These are phyloP conservation scores for Stagonosporopsis cucurbitacearum DNA, from an alignment of 2,329 filamentous ascomycete genomes.

Conservation along the genomic window DNA sequence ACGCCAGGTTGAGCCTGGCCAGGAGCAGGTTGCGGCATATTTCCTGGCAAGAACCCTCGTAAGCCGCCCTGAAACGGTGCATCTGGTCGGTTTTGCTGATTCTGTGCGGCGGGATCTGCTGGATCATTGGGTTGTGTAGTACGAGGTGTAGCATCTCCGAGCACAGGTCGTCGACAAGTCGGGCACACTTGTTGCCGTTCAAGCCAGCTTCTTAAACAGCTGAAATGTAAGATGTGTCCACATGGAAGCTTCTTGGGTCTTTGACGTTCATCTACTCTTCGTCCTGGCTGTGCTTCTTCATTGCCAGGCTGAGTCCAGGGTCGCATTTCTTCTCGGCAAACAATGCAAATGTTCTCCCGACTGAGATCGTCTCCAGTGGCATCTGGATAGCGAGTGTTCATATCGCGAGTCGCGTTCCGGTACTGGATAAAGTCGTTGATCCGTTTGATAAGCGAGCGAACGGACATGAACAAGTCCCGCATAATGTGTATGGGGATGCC, in stretches of 20 bases:
- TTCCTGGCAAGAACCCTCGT: conserved; percentile 28
- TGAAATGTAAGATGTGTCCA: conserved; percentile 92
- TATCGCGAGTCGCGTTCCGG: conserved; percentile 87
- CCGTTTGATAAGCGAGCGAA: conserved; percentile 87
- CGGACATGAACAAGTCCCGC: conserved; percentile 91
- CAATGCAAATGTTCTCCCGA: conserved; percentile 93
- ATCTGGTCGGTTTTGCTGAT: conserved; percentile 26
- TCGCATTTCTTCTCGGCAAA: conserved; percentile 95
- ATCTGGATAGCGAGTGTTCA: conserved; percentile 89
- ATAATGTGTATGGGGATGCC: conserved; percentile 96
- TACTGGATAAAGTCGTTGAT: conserved; percentile 90
- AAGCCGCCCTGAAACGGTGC: conserved; percentile 25
- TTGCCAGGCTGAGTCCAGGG: conserved; percentile 68
- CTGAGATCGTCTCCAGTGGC: conserved; percentile 85
- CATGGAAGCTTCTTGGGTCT: conserved; percentile 96
- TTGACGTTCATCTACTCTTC: conserved; percentile 75
- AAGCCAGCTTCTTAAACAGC: conserved; percentile 94
- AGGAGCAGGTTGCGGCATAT: conserved; percentile 26
- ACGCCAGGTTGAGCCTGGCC: conserved; percentile 34
- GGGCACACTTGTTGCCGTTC: conserved; percentile 97
- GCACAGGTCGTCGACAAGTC: conserved; percentile 85
- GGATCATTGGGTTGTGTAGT: conserved; percentile 38
- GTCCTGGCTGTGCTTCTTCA: conserved; percentile 46
- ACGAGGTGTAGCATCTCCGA: conserved; percentile 51
- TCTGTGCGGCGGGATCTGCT: conserved; percentile 32